Evolutionary conservation across 2,329 filamentous ascomycete species (phyloP), one percentile per base, ranked within the genome.

Genomic region (Aspergillus sp.): DNA sequence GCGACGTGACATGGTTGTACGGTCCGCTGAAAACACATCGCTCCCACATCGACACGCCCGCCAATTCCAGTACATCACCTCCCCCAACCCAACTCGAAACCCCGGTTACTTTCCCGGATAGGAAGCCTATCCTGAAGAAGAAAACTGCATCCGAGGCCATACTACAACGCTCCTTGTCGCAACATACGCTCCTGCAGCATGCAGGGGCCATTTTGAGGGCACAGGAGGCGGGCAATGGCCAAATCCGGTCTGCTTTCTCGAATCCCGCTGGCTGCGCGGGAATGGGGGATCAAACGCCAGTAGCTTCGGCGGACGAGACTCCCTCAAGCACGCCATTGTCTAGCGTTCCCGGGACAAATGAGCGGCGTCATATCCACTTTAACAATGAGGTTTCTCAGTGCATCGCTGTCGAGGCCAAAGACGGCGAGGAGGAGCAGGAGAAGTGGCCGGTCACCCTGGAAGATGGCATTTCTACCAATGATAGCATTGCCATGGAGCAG

Each of bases 1-100:
- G 83, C 57, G 89, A 98, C 59, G 86, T 95, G 19, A 95, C 89
- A 28, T 98, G 89, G 91, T 69, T 98, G 1, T 98, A 96, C 52
- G 91, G 91, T 0, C 91, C 91, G 8, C 63, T 95, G 30, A 89
- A 94, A 56, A 81, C 80, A 1, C 80, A 80, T n/a, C n/a, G n/a
- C 14, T 67, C 69, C 3, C 74, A 69, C 39, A n/a, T n/a, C n/a
- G 67, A 48, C 51, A 65, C 75, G 36, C 59, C 60, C 10, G 10
- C 10, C 19, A 22, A 22, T 8, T 57, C 67, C 32, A 58, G 63
- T 31, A 53, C 57, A 24, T 68, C 68, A 8, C 70, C 73, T 28
- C 64, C 69, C 14, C 62, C 63, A 15, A 75, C 70, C 44, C 64
- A 64, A 10, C 53, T 80, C 4, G 78, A 74, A 10, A 75, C 75